phyloP scores from a whole-genome alignment of 2,329 filamentous ascomycete species.

The Calonectria pteridis region DNA sequence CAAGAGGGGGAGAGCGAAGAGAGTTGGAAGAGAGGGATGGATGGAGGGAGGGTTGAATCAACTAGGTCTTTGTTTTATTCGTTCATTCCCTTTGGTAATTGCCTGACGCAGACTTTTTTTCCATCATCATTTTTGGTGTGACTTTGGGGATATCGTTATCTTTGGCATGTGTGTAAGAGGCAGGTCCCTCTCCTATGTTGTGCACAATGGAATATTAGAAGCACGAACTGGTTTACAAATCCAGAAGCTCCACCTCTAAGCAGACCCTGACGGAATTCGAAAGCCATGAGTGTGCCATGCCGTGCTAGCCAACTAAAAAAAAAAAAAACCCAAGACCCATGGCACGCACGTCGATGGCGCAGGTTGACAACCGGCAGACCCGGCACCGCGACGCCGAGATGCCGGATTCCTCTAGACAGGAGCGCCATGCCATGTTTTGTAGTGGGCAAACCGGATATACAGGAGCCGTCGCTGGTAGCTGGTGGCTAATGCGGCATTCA shows the following conservation, averaged over 20 bases:
- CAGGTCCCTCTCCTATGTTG: neutral
- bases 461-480: neutral
- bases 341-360: neutral
- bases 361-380: slow-evolving; percentile 3
- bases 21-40: neutral
- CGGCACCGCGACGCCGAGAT: slow-evolving; percentile 2
- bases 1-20: neutral
- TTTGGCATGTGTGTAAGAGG: neutral
- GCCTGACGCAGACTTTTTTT: neutral
- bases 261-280: neutral
- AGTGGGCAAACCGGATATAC: neutral
- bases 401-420: neutral
- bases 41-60: neutral
- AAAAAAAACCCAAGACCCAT: neutral
- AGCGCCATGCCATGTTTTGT: neutral
- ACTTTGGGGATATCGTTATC: neutral
- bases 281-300: neutral
- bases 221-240: neutral
- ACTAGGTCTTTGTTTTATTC: neutral
- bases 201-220: neutral
- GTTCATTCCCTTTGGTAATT: neutral
- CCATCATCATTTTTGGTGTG: neutral
- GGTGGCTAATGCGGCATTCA: slow-evolving; percentile 3
- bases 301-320: neutral
- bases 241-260: neutral